Evolutionary conservation across 1,284 basidiomycete genomes (phyloP), one percentile per base, ranked within the genome.

Genomic region (Boletus semigastroideus): DNA sequence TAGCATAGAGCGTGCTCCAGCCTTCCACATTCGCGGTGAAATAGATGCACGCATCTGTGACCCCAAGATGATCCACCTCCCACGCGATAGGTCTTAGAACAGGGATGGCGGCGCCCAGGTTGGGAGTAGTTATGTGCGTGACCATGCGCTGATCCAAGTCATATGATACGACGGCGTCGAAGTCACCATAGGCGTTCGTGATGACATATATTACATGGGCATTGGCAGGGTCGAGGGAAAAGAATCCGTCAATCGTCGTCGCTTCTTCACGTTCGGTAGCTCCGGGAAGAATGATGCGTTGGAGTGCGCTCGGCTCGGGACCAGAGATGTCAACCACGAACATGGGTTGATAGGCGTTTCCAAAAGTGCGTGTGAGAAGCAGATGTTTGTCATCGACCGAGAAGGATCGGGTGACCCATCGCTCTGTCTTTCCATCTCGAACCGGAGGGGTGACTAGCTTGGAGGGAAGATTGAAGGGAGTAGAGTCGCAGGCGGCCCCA

Each of bases 1-100:
- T 54, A 11, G 56, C 56, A 52, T 71, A 73, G 19, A 72, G 47
- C 10, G 53, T 51, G 37, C 49, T 57, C 71, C 73, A 72, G 10
- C 72, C 71, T 22, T 74, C 71, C 27, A 72, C 58, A 33, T 74
- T 74, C 1, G 68, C 71, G 5, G 51, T 58, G 22, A 72, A 70
- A 48, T 70, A 60, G 11, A 73, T 52, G 17, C 52, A 63, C 1
- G 54, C 41, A 0, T 57, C 46, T 0, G 72, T 69, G 47, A 69
- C 58, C 3, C 49, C 38, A 13, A 70, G 64, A 14, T 49, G 33
- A 14, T 30, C 39, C 4, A 67, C 56, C 42, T 65, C 64, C 69
- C 72, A 69, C 3, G 60, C 40, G 37, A 72, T 70, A 16, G 68
- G 64, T 37, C 56, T 61, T 41, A 71, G 47, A 17, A 71, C 64